Base-by-base conservation (phyloP, 768 basidiomycete genomes). In the Paxillus rubicundulus region DNA sequence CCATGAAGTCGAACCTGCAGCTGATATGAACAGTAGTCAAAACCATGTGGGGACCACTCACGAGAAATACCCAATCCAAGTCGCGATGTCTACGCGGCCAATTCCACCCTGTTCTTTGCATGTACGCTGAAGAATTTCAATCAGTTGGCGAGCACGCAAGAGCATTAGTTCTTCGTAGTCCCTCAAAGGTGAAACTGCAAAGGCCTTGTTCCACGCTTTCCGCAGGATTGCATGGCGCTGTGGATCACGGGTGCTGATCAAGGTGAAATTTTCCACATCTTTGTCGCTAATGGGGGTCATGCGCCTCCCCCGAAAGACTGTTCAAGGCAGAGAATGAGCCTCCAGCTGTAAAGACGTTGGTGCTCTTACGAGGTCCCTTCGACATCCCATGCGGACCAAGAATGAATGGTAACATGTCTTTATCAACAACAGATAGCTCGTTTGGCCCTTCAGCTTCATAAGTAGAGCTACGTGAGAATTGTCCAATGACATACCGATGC, bases 401-500 rank as follows among this genome's bases (percentile, higher is more conserved):
- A 48, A 51, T 67, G 55, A 39, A 61, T 47, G 44, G 68, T 47
- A 55, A 45, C 51, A 49, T 56, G 38, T 53, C 58, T 49, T 51
- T 64, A 24, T 64, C 61, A 7, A 50, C 55, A 18, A 74, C 50
- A 28, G 72, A 72, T 7, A 74, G 50, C 49, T 74, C 72, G 32
- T 74, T 73, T 32, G 74, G 74, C 12, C 74, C 72, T 74, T 50
- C 42, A 47, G 28, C 18, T 36, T 27, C 20, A 45, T 65, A 45
- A 62, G 39, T 16, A 42, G 33, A 18, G 10, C 36, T 13, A 50
- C 18, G 20, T 27, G 45, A 59, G 20, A 32, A n/a, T 2, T 13
- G 28, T 14, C n/a, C 13, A 30, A 33, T 40, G 39, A 17, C 57
- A 3, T 50, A 73, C 70, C 70, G 24, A 66, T 64, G 17, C 73